Base-by-base conservation (phyloP, 2,329 filamentous ascomycete species). In the Sporothrix variecibatus region DNA sequence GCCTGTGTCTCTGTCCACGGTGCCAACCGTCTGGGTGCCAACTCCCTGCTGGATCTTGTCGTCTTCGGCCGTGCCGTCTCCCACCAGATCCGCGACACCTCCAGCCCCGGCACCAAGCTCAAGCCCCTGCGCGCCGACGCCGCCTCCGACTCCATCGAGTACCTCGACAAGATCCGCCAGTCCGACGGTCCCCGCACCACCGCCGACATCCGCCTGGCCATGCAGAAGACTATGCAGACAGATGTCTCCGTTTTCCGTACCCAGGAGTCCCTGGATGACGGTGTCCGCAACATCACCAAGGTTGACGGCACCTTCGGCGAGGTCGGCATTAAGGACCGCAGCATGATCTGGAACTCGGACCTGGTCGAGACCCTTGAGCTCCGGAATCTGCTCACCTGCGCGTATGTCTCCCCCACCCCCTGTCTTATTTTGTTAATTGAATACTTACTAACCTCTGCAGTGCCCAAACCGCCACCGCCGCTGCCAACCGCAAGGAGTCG, bases 321-420 rank as follows among this genome's bases (percentile, higher is more conserved):
- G 81, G 92, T 98, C 79, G 94, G 94, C 81, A 98, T 94, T 86
- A 97, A 97, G 90, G 95, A 98, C 85, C 93, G 96, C 84, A 97
- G 94, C 89, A 98, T 98, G 95, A 98, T 98, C 87, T 98, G 95
- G 95, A 98, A 98, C 91, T 94, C 93, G 31, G 95, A 98, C 81
- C 90, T 98, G 53, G 94, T 97, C 76, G 95, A 98, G 89, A 97
- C 95, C 8, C 90, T 99, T 73, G 96, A 99, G 86, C 88, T 98
- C 81, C 90, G 95, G 81, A 99, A 99, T 85, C 85, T 99, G 81
- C 87, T 99, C 82, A 98, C 96, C 81, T 98, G 96, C 91, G 95
- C 95, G 90, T 94, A 91, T 86, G 92, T 92, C 76, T 69, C 60
- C 58, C 6, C 40, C 23, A 28, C 23, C 5, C n/a, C 49, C 72